These are phyloP conservation scores for Dionaea muscipula DNA, from an alignment of 179 eudicot genomes.

Conservation along the genomic window DNA sequence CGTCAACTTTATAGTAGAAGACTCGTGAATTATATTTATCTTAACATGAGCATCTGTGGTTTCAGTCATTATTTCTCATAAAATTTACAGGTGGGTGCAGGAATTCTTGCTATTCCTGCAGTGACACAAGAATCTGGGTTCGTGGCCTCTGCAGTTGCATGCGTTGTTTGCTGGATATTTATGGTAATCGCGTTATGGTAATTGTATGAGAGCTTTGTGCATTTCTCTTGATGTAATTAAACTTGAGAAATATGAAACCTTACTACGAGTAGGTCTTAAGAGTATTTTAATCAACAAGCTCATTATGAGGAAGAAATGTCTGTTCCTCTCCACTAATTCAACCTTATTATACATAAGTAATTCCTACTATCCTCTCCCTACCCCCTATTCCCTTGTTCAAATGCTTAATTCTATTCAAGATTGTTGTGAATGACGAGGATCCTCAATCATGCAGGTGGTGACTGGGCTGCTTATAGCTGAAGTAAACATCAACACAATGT, in stretches of 20 bases:
- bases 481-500: constrained; percentile 91
- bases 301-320: too few relatives aligned
- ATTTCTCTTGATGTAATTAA: background rate
- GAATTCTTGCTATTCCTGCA: constrained; percentile 90
- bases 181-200: too few relatives aligned
- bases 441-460: constrained; percentile 44
- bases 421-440: background rate
- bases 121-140: constrained; percentile 93
- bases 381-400: background rate
- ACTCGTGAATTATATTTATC: background rate
- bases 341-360: background rate
- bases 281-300: too few relatives aligned
- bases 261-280: too few relatives aligned
- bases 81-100: constrained; percentile 63
- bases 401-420: too few relatives aligned
- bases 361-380: constrained; percentile 11
- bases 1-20: too few relatives aligned
- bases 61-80: background rate
- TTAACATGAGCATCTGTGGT: background rate
- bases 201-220: background rate
- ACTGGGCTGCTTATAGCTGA: constrained; percentile 88
- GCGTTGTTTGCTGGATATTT: constrained; percentile 70
- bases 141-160: constrained; percentile 65
- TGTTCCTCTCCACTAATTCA: background rate
- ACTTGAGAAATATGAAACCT: background rate